phyloP scores from a whole-genome alignment of 306 rosid species.

The Acacia melanoxylon region DNA sequence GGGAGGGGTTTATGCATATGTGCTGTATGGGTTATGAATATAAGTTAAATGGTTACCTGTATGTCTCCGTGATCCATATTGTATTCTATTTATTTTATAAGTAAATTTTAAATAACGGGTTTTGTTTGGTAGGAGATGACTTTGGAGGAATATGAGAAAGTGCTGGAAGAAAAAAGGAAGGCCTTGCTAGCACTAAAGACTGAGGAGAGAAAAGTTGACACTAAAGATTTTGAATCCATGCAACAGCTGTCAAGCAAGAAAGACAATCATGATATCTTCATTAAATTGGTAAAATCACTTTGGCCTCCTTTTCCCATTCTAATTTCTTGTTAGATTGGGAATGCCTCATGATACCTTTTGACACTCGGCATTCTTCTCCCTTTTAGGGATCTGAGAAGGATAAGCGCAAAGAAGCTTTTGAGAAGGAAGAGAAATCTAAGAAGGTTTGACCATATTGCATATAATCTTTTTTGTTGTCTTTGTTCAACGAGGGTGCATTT shows the following conservation, averaged over 20 bases:
- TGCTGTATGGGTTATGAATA: not conserved
- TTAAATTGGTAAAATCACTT: constrained; percentile 64
- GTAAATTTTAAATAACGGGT: not conserved
- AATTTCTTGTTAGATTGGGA: not conserved
- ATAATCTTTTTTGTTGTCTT: not conserved
- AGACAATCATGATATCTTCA: constrained; percentile 68
- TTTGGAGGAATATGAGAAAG: constrained; percentile 88
- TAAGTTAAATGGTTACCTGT: not conserved
- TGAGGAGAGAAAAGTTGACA: constrained; percentile 85
- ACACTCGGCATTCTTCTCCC: constrained; percentile 5
- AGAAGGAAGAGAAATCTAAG: constrained; percentile 81
- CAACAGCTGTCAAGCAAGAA: constrained; percentile 89
- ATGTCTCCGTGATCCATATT: not conserved
- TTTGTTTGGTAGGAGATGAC: constrained; percentile 80
- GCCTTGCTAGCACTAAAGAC: constrained; percentile 72
- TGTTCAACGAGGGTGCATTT: not conserved
- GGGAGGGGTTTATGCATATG: not conserved
- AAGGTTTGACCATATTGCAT: constrained; percentile 46
- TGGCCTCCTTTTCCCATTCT: not conserved
- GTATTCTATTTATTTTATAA: not conserved
- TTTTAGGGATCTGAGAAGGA: constrained; percentile 88
- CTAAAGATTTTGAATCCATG: constrained; percentile 77
- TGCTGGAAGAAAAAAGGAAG: constrained; percentile 84
- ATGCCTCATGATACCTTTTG: not conserved
- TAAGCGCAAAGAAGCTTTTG: constrained; percentile 75